Base-by-base conservation (phyloP, 164 flowering plant genomes). In the Houttuynia cordata region DNA sequence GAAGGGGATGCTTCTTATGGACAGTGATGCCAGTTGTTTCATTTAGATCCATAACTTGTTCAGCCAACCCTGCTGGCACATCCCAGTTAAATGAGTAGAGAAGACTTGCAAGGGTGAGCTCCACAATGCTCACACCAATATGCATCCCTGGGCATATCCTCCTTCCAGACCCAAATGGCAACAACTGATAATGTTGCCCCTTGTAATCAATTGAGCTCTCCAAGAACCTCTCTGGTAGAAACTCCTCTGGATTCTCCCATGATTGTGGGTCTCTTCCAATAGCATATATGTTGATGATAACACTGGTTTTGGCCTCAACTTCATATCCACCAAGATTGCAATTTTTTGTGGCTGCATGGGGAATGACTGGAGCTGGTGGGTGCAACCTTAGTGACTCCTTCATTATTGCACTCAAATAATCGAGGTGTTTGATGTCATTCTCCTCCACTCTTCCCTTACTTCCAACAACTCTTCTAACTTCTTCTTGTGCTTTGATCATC, bases 301-400 rank as follows among this genome's bases (percentile, higher is more conserved):
- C 73, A 51, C 66, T 63, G 4, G 83, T 73, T 58, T 67, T 70
- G 0, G 67, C 62, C 0, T 68, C 73, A 47, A 77, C 62, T 21
- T 67, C n/a, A 37, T 75, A 77, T 5, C 75, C 75, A 3, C 41
- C 41, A 17, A 76, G 51, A 17, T n/a, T 67, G 55, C 64, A 67
- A 12, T 54, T 47, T 40, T 67, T 65, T 0, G 14, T 69, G 7
- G 77, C 63, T 71, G 73, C 71, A 9, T 79, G 76, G 45, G 65
- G 62, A 8, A 73, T 37, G 7, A 80, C 12, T 24, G 83, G 79
- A 4, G 55, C 76, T 3, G 76, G 76, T 24, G 76, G 81, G 64
- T 77, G 79, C 5, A 77, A 64, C 57, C 81, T 74, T 15, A 77
- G 23, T 20, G 70, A 51, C 61, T 76, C 83, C 52, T 58, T 58